phyloP scores from a whole-genome alignment of 2,329 filamentous ascomycete genomes.

The Gremmenia infestans region DNA sequence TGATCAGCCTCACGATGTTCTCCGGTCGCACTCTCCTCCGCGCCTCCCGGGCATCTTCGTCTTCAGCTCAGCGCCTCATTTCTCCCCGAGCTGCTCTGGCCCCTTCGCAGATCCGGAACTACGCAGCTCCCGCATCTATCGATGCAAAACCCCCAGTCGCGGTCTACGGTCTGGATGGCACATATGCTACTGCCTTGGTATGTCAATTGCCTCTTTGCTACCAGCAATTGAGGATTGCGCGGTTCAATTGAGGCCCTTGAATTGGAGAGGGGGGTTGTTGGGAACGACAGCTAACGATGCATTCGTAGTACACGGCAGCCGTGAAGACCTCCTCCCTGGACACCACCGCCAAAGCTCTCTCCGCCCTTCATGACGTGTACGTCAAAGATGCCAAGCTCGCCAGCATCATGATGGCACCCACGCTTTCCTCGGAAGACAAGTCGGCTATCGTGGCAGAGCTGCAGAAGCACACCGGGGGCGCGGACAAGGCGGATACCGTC shows the following conservation, averaged over 20 bases:
- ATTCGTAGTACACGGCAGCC: constrained; percentile 82
- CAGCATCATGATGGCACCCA: constrained; percentile 72
- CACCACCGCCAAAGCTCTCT: constrained; percentile 73
- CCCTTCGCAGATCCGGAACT: constrained; percentile 63
- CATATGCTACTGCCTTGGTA: constrained; percentile 98
- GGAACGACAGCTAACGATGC: constrained; percentile 9
- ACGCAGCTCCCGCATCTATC: constrained; percentile 58
- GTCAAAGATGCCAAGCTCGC: constrained; percentile 79
- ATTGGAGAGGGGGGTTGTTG: background rate
- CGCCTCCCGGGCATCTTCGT: constrained; percentile 26
- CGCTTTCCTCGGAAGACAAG: constrained; percentile 76
- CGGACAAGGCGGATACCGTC: constrained; percentile 71
- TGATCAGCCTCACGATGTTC: constrained; percentile 30
- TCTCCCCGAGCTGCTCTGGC: constrained; percentile 45
- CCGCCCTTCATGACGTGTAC: constrained; percentile 65
- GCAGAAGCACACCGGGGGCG: constrained; percentile 69
- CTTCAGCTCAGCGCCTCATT: constrained; percentile 25
- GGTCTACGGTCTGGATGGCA: constrained; percentile 94
- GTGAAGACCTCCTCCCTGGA: constrained; percentile 85
- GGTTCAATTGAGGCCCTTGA: constrained; percentile 1
- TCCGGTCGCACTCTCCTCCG: constrained; percentile 31
- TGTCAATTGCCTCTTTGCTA: constrained; percentile 33
- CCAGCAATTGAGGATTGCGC: background rate
- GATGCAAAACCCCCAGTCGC: constrained; percentile 80
- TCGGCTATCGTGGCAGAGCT: constrained; percentile 80